Conservation (phyloP, 768 basidiomycete genomes). For the Galerina sulciceps region DNA sequence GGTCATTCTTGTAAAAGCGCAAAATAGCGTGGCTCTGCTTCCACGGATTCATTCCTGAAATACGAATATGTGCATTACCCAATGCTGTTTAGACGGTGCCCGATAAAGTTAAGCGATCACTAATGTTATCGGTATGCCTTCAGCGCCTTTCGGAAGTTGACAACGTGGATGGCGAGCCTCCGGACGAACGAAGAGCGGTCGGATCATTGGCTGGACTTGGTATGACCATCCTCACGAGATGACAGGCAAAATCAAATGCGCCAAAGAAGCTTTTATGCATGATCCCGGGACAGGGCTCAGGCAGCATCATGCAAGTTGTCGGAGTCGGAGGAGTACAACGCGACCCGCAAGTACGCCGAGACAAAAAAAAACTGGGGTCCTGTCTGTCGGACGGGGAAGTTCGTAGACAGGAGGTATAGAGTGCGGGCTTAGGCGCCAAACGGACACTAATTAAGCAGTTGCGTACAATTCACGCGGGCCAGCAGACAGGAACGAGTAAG, state of each 20-base stretch:
- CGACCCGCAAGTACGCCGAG: background rate
- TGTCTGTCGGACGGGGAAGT: background rate
- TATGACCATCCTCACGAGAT: background rate
- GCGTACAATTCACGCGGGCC: too few species aligned
- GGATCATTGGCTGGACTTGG: background rate
- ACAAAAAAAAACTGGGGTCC: background rate
- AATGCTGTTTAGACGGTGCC: constrained; percentile 1
- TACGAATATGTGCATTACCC: background rate
- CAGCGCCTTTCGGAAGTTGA: background rate
- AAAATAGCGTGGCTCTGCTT: too few species aligned
- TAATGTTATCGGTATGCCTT: background rate
- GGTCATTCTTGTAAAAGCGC: too few species aligned
- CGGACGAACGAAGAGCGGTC: background rate
- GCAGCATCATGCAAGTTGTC: background rate
- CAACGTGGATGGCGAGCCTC: background rate
- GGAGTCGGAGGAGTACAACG: background rate
- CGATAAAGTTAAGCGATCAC: background rate
- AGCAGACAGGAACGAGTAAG: too few species aligned
- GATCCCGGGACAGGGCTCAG: background rate
- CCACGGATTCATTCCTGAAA: background rate
- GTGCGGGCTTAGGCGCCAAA: too few species aligned
- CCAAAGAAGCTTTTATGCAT: constrained; percentile 10
- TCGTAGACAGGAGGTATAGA: too few species aligned
- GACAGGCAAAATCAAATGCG: background rate
- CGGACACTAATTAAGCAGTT: too few species aligned